Conservation (phyloP, 805 yeast species). For the Vanderwaltozyma tropicalis region DNA sequence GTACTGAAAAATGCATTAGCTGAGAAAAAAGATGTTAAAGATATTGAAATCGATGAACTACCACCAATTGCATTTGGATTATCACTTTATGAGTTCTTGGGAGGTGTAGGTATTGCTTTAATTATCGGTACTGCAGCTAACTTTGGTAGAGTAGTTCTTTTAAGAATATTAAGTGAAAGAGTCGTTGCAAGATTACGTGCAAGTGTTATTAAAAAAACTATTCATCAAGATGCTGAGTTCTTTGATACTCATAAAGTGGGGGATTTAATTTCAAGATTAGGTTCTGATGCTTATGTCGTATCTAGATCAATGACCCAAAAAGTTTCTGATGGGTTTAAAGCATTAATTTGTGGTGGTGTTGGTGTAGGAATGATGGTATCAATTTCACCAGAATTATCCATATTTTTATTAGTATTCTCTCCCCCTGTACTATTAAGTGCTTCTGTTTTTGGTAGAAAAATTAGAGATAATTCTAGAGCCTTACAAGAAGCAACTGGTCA, state of each 20-base stretch:
- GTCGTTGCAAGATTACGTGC: conserved; percentile 77
- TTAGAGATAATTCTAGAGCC: conserved; percentile 61
- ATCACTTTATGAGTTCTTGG: conserved; percentile 45
- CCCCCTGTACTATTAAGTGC: conserved; percentile 78
- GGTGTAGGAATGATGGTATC: conserved; percentile 87
- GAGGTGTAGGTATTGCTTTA: conserved; percentile 47
- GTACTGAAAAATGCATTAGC: conserved; percentile 24
- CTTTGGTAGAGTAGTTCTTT: conserved; percentile 51
- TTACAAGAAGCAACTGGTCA: conserved; percentile 83
- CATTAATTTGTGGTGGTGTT: conserved; percentile 70
- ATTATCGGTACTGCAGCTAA: conserved; percentile 59
- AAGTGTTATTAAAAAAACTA: conserved; percentile 61
- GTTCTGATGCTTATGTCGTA: conserved; percentile 84
- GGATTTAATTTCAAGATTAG: conserved; percentile 79
- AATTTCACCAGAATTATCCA: conserved; percentile 72
- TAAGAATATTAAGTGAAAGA: conserved; percentile 64
- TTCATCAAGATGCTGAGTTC: conserved; percentile 84
- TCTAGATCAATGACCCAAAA: conserved; percentile 84
- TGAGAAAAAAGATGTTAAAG: neutral
- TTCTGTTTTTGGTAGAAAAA: conserved; percentile 68
- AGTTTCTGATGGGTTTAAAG: conserved; percentile 81
- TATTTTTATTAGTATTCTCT: conserved; percentile 64
- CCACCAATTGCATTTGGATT: conserved; percentile 5
- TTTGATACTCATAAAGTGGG: conserved; percentile 93
- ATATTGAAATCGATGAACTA: conserved; percentile 3